A percentile compares a stretch with the other conserved stretches of the same genome.
Evolutionary conservation across 805 yeast species (phyloP).

Genomic region (Saccharomyces cerevisiae): DNA sequence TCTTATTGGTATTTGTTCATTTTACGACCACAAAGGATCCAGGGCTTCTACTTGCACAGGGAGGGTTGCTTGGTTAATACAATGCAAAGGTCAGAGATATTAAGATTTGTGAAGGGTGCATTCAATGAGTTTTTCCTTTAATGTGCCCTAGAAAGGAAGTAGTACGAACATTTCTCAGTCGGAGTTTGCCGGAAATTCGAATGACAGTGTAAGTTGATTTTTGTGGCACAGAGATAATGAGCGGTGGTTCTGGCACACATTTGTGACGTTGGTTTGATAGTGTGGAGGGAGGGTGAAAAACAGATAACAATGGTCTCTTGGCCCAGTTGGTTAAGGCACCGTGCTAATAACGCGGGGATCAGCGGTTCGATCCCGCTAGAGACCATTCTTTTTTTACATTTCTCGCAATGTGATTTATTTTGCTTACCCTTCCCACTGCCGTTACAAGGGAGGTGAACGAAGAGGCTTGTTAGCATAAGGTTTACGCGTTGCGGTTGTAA

Average conservation of each 20-base stretch:
- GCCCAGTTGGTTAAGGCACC: constrained; percentile 34
- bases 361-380: constrained; percentile 34
- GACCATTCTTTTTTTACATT: constrained; percentile 20
- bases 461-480: neutral
- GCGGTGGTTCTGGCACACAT: neutral
- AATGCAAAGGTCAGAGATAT: neutral
- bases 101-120: neutral
- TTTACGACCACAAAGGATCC: neutral
- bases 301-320: constrained; percentile 20
- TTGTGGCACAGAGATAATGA: neutral
- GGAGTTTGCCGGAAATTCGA: neutral
- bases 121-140: neutral
- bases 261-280: too few species aligned
- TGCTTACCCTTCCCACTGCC: neutral
- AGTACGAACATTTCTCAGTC: neutral
- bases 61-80: neutral
- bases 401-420: neutral
- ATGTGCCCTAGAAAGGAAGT: neutral
- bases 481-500: neutral
- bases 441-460: neutral
- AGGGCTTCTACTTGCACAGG: neutral
- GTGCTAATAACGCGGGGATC: constrained; percentile 34
- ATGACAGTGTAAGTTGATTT: neutral
- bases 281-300: too few species aligned
- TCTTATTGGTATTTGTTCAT: neutral